A percentile compares a stretch with the other conserved stretches of the same genome.
Conservation (phyloP, 306 rosid genomes). For the Medicago lupulina region DNA sequence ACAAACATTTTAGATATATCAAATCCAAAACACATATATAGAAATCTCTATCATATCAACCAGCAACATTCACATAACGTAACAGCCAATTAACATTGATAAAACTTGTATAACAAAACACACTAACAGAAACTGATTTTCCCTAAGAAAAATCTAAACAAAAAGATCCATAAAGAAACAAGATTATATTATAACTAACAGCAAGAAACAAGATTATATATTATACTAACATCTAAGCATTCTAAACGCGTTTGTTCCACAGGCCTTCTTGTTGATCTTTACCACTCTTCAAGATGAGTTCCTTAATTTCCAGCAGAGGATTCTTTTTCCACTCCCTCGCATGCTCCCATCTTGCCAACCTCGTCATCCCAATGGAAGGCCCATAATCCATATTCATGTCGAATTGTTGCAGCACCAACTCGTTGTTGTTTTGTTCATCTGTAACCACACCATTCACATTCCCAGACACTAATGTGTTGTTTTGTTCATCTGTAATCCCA, state of each 20-base stretch:
- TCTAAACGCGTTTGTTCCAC: conserved; percentile 69
- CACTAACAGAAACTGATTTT: conserved; percentile 38
- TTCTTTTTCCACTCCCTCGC: conserved; percentile 70
- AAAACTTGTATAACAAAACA: neutral
- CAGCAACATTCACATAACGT: neutral
- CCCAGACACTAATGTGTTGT: too few species aligned
- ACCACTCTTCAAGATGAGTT: conserved; percentile 46
- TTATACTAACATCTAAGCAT: neutral
- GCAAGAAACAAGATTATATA: too few species aligned
- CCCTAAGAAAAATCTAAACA: conserved; percentile 34
- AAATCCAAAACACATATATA: too few species aligned
- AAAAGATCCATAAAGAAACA: neutral
- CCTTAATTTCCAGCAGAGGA: conserved; percentile 66
- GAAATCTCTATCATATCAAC: neutral
- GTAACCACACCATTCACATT: neutral
- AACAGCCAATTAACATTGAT: neutral
- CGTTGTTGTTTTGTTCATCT: conserved; percentile 66
- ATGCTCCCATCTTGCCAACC: conserved; percentile 81
- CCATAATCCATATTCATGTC: conserved; percentile 88
- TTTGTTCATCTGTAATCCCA: too few species aligned
- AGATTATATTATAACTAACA: too few species aligned
- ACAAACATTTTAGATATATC: neutral
- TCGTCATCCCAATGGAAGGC: conserved; percentile 77
- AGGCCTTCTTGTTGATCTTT: conserved; percentile 51
- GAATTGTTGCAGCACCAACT: conserved; percentile 68